Evolutionary conservation across 2,329 filamentous ascomycete genomes (phyloP), one percentile per base, ranked within the genome.

Genomic region (Lasiodiplodia sp.): DNA sequence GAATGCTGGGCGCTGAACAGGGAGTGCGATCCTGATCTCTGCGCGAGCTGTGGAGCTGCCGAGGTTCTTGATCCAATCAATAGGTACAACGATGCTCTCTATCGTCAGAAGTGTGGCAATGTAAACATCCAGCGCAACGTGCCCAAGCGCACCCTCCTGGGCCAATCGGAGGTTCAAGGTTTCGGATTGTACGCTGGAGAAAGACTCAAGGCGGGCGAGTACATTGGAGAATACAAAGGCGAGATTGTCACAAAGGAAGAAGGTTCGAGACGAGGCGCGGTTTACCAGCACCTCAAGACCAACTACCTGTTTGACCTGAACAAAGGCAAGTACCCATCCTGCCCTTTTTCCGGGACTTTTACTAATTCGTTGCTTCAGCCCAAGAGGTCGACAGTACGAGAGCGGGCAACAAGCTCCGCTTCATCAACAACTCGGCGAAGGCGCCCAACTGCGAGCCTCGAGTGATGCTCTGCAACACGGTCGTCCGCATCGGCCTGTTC

Each of bases 21-120:
- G 49, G 93, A 96, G 79, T 96, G 93, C 75, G 93, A 96, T 73
- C 89, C 92, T 2, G 88, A 91, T 69, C 83, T 95, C 14, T 96
- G 93, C 74, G 85, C 85, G 18, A 84, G 82, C 10, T 96, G 93
- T 72, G 92, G 92, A 34, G 91, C 90, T 0, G 76, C 82, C 12
- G 88, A 92, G 69, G 86, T 91, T 2, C 86, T 92, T 3, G 88
- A 94, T 74, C 91, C 91, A 0, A 79, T 83, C n/a, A 90, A 92
- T 72, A 85, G 86, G 6, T 84, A 90, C 64, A 82, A 90, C 57
- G 85, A 89, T 14, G 78, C 80, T 1, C 77, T 91, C 4, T 83
- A 87, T 70, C 77, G 83, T 2, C 85, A 82, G 0, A 87, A 87
- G 4, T 96, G 93, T 75, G 87, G 89, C 70, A 96, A 96, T 73